Percentiles rank a stretch among this genome's conserved stretches.
Evolutionary conservation across 306 rosid species (phyloP).

Genomic region (Inga laurina): DNA sequence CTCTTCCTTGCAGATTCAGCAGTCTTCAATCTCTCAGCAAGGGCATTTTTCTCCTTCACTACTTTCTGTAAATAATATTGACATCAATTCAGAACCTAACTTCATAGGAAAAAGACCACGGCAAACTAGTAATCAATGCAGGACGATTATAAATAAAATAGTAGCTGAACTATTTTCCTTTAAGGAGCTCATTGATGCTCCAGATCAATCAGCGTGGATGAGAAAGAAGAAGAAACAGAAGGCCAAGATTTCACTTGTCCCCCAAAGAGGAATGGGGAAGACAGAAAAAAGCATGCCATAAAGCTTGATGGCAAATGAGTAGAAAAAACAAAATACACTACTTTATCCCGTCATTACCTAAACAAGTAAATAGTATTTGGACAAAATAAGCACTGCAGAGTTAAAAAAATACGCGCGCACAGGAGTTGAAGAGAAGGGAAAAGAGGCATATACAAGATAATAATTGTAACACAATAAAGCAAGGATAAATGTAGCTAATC

Average conservation of each 20-base stretch:
- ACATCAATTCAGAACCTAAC: conserved; percentile 15
- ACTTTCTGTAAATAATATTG: conserved; percentile 69
- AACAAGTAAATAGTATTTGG: background rate
- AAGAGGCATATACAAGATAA: no score
- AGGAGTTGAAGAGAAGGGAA: no score
- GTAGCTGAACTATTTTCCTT: conserved; percentile 13
- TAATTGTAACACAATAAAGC: no score
- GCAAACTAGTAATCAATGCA: conserved; percentile 26
- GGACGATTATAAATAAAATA: background rate
- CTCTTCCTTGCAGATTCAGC: conserved; percentile 97
- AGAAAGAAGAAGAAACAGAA: background rate
- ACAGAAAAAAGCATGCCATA: background rate
- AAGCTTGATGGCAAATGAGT: background rate
- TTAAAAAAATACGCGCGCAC: no score
- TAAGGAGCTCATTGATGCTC: conserved; percentile 12
- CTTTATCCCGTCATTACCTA: background rate
- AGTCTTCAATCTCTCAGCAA: conserved; percentile 89
- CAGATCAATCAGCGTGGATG: conserved; percentile 11
- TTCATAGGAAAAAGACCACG: conserved; percentile 3
- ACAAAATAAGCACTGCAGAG: no score
- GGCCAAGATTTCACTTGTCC: background rate
- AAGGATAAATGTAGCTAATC: no score
- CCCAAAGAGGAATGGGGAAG: no score
- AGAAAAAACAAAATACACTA: background rate
- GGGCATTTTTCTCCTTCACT: conserved; percentile 92